Conservation (phyloP, 2,329 filamentous ascomycete genomes). For the Parastagonospora nodorum region DNA sequence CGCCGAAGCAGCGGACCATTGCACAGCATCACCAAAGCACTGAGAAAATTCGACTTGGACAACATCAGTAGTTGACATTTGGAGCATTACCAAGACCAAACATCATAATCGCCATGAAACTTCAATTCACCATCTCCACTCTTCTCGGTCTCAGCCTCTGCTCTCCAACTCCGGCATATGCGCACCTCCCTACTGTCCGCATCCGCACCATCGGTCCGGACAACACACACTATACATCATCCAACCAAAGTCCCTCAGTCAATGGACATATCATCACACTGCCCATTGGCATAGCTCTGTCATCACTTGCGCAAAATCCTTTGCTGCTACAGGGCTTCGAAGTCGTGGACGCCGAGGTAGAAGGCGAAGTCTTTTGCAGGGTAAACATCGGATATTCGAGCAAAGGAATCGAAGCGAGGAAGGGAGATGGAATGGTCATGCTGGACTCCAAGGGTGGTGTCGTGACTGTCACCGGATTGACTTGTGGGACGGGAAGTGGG, state of each 20-base stretch:
- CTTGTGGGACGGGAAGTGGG: constrained; percentile 5
- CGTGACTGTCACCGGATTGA: constrained; percentile 20
- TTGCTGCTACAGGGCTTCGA: constrained; percentile 21
- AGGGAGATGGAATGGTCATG: constrained; percentile 10
- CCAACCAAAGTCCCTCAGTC: constrained; percentile 10
- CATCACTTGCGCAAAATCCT: constrained; percentile 20
- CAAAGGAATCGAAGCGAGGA: constrained; percentile 8
- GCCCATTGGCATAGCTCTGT: constrained; percentile 22
- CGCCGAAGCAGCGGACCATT: no score
- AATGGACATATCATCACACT: constrained; percentile 16
- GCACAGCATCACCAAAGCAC: no score
- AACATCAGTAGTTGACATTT: neutral
- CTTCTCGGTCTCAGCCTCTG: constrained; percentile 9
- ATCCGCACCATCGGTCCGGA: constrained; percentile 15
- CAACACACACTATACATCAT: constrained; percentile 7
- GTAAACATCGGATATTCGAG: constrained; percentile 11
- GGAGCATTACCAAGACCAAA: neutral
- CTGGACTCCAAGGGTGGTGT: constrained; percentile 11
- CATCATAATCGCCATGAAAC: constrained; percentile 3
- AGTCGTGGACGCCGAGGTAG: constrained; percentile 11
- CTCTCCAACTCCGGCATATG: constrained; percentile 5
- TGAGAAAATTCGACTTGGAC: neutral
- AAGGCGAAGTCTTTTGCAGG: constrained; percentile 17
- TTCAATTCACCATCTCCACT: constrained; percentile 3
- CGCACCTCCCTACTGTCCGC: constrained; percentile 10